These are phyloP conservation scores for Bremia lactucae DNA, from an alignment of 352 stramenopile genomes.

Conservation along the genomic window DNA sequence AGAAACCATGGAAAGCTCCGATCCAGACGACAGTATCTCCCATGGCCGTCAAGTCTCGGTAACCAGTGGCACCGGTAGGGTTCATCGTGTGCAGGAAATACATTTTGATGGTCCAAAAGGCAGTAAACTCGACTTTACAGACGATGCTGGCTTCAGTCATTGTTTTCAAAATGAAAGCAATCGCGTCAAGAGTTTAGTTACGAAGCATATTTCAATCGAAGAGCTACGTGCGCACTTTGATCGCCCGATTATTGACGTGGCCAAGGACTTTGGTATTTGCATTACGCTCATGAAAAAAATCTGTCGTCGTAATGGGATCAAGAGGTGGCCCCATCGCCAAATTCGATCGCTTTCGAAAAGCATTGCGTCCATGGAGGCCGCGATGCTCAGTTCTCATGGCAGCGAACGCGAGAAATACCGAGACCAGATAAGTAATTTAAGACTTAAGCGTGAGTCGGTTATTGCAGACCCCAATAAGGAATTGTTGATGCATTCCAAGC, in stretches of 20 bases:
- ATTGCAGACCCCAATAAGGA: conserved; percentile 85
- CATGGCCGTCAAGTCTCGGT: conserved; percentile 14
- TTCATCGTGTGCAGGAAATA: conserved; percentile 54
- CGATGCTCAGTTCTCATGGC: conserved; percentile 75
- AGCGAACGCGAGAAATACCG: conserved; percentile 76
- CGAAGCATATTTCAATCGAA: conserved; percentile 84
- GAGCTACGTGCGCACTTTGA: conserved; percentile 80
- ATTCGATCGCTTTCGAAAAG: conserved; percentile 81
- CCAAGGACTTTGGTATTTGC: conserved; percentile 84
- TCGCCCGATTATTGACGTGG: conserved; percentile 81
- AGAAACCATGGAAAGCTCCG: conserved; percentile 40
- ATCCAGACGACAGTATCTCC: conserved; percentile 26
- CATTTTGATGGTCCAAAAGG: conserved; percentile 62
- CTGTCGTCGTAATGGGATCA: conserved; percentile 67
- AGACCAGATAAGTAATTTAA: conserved; percentile 75
- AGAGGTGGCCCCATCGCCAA: conserved; percentile 67
- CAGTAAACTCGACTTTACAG: conserved; percentile 65
- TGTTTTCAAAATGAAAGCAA: conserved; percentile 79
- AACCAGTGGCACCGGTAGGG: conserved; percentile 13
- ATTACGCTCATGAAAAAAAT: conserved; percentile 88
- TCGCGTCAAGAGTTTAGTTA: conserved; percentile 78
- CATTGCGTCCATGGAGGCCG: conserved; percentile 81
- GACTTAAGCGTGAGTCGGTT: conserved; percentile 77
- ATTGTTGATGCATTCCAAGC: conserved; percentile 41
- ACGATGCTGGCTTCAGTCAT: conserved; percentile 65